Evolutionary conservation across 1,139 yeast genomes (phyloP).

Genomic region (Waltiozyma sp.): DNA sequence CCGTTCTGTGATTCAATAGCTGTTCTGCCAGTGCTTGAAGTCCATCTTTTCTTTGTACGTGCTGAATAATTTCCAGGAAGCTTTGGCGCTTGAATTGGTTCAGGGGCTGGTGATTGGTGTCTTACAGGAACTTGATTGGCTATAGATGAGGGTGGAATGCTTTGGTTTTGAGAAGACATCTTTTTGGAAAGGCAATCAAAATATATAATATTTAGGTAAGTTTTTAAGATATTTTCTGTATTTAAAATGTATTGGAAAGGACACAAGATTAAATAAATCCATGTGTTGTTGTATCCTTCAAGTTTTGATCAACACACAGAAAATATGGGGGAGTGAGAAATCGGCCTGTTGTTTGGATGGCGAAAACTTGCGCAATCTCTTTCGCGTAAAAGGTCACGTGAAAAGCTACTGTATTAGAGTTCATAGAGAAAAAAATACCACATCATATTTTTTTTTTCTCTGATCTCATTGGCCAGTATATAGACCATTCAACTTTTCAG

Average conservation of each 20-base stretch:
- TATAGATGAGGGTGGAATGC: neutral
- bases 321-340: neutral
- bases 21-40: conserved; percentile 12
- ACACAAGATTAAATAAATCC: too few relatives aligned
- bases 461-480: too few relatives aligned
- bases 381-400: too few relatives aligned
- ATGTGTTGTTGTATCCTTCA: neutral
- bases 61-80: conserved; percentile 39
- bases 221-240: too few relatives aligned
- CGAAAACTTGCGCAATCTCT: neutral
- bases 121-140: neutral
- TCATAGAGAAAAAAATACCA: too few relatives aligned
- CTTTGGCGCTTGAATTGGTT: conserved; percentile 27
- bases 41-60: conserved; percentile 37
- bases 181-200: too few relatives aligned
- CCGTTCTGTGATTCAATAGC: neutral
- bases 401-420: too few relatives aligned
- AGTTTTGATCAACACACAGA: neutral
- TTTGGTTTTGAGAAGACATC: neutral
- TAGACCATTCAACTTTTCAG: too few relatives aligned
- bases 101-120: conserved; percentile 7
- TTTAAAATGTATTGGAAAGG: too few relatives aligned
- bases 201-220: too few relatives aligned
- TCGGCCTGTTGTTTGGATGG: neutral
- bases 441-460: too few relatives aligned